Evolutionary conservation across 2,329 filamentous ascomycete genomes (phyloP).

Genomic region (Sordariomycetes sp.): DNA sequence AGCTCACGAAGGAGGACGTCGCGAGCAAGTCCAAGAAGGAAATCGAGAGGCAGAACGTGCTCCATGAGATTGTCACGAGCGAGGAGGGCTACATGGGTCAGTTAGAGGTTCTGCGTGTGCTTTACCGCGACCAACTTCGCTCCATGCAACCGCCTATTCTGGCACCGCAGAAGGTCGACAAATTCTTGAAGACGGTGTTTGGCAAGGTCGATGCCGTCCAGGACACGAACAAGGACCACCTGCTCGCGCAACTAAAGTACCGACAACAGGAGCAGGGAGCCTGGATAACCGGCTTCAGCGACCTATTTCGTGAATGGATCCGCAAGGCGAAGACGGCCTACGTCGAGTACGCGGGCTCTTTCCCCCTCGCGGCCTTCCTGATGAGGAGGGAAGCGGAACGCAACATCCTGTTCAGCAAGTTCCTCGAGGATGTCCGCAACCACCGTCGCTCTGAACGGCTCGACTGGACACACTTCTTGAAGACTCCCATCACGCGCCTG

Average conservation of each 20-base stretch:
- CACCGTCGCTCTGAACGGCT: constrained; percentile 74
- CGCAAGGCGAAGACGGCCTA: constrained; percentile 83
- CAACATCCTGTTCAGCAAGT: constrained; percentile 78
- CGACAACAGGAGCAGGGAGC: constrained; percentile 94
- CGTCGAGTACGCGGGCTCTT: constrained; percentile 82
- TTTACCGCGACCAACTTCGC: constrained; percentile 76
- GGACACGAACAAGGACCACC: constrained; percentile 82
- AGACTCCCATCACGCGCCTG: constrained; percentile 82
- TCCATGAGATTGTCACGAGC: constrained; percentile 90
- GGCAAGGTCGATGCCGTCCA: constrained; percentile 83
- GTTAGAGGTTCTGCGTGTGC: constrained; percentile 69
- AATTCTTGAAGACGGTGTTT: constrained; percentile 79
- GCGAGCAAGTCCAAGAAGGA: constrained; percentile 72
- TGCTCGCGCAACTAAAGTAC: constrained; percentile 90
- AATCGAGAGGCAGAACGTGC: constrained; percentile 80
- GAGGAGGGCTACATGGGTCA: constrained; percentile 89
- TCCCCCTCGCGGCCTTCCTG: constrained; percentile 72
- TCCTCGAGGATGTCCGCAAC: constrained; percentile 68
- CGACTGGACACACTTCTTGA: constrained; percentile 90
- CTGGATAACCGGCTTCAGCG: constrained; percentile 88
- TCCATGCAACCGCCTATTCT: constrained; percentile 71
- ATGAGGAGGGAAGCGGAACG: constrained; percentile 75
- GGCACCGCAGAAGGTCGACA: constrained; percentile 62
- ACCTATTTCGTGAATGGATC: constrained; percentile 97
- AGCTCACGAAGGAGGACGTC: constrained; percentile 65